Conservation (phyloP, 2,329 filamentous ascomycete genomes). For the Diaporthe nobilis region DNA sequence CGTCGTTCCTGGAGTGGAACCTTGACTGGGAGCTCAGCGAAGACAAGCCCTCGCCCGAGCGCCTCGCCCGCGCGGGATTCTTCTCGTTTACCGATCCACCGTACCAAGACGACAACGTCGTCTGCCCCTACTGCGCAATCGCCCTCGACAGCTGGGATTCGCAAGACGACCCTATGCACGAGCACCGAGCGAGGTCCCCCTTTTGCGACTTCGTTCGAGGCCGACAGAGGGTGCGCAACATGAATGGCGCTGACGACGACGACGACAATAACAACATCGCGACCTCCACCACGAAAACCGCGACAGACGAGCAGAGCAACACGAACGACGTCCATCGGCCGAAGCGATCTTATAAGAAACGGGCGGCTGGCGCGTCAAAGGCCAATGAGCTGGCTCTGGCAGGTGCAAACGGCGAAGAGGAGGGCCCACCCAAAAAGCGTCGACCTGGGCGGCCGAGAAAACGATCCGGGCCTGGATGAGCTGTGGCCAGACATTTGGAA, state of each 20-base stretch:
- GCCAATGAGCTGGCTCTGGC: background rate
- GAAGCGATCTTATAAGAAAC: background rate
- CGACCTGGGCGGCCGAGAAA: background rate
- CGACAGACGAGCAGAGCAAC: background rate
- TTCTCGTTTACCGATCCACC: background rate
- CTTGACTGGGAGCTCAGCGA: constrained; percentile 12
- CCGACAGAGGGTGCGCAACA: background rate
- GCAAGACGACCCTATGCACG: constrained; percentile 2
- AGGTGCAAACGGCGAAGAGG: background rate
- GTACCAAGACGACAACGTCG: constrained; percentile 2
- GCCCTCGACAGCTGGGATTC: constrained; percentile 14
- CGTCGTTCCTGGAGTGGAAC: constrained; percentile 34
- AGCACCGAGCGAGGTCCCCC: background rate
- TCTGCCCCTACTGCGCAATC: constrained; percentile 27
- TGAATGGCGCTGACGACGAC: background rate
- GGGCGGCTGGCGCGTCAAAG: background rate
- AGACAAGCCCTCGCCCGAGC: constrained; percentile 29
- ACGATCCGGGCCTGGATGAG: background rate
- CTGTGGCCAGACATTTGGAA: background rate
- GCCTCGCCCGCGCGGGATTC: constrained; percentile 32
- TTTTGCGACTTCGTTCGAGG: constrained; percentile 2
- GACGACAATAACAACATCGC: no score
- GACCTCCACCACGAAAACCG: no score
- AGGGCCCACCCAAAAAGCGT: background rate
- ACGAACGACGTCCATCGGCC: background rate